Conservation (phyloP, 2,329 filamentous ascomycete genomes). For the Pseudogymnoascus sp. region DNA sequence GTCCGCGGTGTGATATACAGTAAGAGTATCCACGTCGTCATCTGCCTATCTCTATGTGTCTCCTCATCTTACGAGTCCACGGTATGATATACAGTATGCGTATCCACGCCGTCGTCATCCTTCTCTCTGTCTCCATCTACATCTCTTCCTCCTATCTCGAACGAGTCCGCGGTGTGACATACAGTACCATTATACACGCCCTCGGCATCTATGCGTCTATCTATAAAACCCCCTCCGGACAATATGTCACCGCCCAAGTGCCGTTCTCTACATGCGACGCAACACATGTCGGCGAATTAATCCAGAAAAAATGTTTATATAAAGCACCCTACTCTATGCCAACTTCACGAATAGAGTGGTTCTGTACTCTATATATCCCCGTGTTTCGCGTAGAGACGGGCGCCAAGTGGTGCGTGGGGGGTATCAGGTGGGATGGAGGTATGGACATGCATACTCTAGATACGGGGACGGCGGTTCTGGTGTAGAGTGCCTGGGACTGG, state of each 20-base stretch:
- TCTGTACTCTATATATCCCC: not conserved
- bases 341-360: not conserved
- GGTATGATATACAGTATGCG: not conserved
- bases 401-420: not conserved
- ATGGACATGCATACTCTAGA: not conserved
- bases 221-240: not conserved
- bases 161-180: not conserved
- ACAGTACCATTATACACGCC: not conserved
- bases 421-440: not conserved
- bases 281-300: not conserved
- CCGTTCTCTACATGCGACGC: not conserved
- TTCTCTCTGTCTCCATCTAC: not conserved
- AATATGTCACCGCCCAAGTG: not conserved
- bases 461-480: not conserved
- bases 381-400: not conserved
- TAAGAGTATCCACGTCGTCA: not conserved
- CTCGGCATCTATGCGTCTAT: not conserved
- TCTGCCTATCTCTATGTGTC: not conserved
- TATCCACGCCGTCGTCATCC: not conserved
- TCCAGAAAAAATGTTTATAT: not conserved
- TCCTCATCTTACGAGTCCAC: too few species aligned
- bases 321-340: not conserved
- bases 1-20: not conserved
- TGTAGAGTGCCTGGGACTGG: not conserved
- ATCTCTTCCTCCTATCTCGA: not conserved